Evolutionary conservation across 129 eudicot genomes (phyloP).

Genomic region (Rutidosis leptorrhynchoides): DNA sequence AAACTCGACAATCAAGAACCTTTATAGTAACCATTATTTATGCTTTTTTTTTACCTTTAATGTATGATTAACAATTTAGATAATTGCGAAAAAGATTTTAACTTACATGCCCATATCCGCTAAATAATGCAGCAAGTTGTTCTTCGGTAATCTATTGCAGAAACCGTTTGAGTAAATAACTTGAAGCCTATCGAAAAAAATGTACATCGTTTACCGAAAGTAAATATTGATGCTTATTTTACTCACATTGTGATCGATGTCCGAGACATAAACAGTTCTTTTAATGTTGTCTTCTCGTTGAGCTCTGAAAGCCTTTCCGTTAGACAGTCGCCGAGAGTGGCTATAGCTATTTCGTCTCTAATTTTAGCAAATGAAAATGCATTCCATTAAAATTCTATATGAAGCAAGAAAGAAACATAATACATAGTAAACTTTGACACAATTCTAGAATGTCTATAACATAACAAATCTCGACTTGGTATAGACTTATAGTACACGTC

Average conservation of each 20-base stretch:
- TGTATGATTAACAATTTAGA: not conserved
- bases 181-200: conserved; percentile 6
- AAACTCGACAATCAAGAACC: conserved; percentile 97
- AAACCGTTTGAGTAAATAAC: conserved; percentile 22
- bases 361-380: not conserved
- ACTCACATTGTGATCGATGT: conserved; percentile 85
- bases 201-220: not conserved
- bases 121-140: conserved; percentile 86
- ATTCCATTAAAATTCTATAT: not conserved
- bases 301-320: conserved; percentile 68
- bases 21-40: conserved; percentile 29
- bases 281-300: conserved; percentile 95
- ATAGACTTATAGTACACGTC: not conserved
- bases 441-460: not conserved
- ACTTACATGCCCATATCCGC: conserved; percentile 87
- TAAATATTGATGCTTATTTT: conserved; percentile 2
- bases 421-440: not conserved
- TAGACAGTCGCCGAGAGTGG: conserved; percentile 56
- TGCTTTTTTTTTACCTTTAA: not conserved
- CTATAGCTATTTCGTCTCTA: conserved; percentile 69
- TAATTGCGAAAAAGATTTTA: not conserved
- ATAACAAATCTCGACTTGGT: not conserved
- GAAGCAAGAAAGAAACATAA: not conserved
- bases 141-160: conserved; percentile 79
- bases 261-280: conserved; percentile 89